phyloP scores from a whole-genome alignment of 2,329 filamentous ascomycete species.

The Ascosphaera acerosa region DNA sequence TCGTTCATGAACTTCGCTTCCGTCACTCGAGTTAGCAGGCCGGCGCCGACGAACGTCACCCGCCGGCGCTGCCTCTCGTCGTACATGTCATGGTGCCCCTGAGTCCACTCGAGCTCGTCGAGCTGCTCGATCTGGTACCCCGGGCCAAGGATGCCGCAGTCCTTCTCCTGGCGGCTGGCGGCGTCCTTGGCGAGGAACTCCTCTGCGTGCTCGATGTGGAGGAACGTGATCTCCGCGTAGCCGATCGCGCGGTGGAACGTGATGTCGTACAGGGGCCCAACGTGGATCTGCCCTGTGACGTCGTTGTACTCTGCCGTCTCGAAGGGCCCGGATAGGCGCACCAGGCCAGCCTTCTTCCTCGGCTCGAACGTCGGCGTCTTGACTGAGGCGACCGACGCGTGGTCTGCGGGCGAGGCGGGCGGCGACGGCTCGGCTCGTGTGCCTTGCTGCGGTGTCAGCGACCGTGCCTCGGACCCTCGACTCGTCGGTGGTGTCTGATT shows the following conservation, averaged over 20 bases:
- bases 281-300: conserved; percentile 14
- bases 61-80: conserved; percentile 16
- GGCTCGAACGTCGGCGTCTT: conserved; percentile 4
- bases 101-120: conserved; percentile 12
- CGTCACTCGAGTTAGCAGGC: conserved; percentile 14
- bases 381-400: too few relatives aligned
- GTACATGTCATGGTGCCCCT: conserved; percentile 14
- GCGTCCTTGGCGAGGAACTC: conserved; percentile 13
- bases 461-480: too few relatives aligned
- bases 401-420: too few relatives aligned
- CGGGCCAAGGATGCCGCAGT: conserved; percentile 12
- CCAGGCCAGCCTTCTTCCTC: conserved; percentile 10
- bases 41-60: conserved; percentile 17
- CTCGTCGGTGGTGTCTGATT: too few relatives aligned
- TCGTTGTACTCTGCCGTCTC: conserved; percentile 6
- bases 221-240: conserved; percentile 15
- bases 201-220: conserved; percentile 13
- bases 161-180: conserved; percentile 9
- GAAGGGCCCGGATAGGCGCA: conserved; percentile 8
- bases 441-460: conserved; percentile 1
- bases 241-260: conserved; percentile 10
- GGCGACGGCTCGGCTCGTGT: background rate
- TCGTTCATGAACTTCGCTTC: conserved; percentile 14
- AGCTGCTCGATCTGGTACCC: conserved; percentile 11
- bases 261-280: conserved; percentile 17